phyloP scores from a whole-genome alignment of 805 yeast species.

The Wickerhamia fluorescens region DNA sequence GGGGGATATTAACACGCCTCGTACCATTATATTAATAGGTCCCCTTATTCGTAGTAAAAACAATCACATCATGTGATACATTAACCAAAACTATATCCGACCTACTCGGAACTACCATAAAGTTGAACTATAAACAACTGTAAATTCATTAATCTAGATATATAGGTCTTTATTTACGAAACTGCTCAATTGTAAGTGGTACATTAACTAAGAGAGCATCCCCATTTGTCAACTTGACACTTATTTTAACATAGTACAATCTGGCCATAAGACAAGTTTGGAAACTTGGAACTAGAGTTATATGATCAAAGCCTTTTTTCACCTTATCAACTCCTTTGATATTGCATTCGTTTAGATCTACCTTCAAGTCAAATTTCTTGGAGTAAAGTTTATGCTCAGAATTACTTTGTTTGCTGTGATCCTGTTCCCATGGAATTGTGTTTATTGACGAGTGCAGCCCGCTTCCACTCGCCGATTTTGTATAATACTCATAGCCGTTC shows the following conservation, averaged over 20 bases:
- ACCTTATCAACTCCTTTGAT: conserved; percentile 18
- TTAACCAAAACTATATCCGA: no score
- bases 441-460: conserved; percentile 18
- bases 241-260: conserved; percentile 27
- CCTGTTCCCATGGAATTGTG: conserved; percentile 24
- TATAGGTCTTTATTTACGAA: no score
- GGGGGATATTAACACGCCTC: no score
- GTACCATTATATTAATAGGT: no score
- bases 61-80: no score
- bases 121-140: no score
- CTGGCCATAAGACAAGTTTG: conserved; percentile 32
- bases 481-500: conserved; percentile 10
- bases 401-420: conserved; percentile 3
- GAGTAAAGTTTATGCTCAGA: conserved; percentile 13
- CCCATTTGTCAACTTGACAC: conserved; percentile 23
- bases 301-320: conserved; percentile 17
- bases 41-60: no score
- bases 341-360: conserved; percentile 23
- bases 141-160: no score
- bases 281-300: conserved; percentile 33
- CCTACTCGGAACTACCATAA: no score
- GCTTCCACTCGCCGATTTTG: conserved; percentile 7
- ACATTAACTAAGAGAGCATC: conserved; percentile 25
- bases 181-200: conserved; percentile 26
- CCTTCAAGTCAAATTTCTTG: conserved; percentile 21